Base-by-base conservation (phyloP, 352 stramenopile genomes). In the Pythium apleroticum region DNA sequence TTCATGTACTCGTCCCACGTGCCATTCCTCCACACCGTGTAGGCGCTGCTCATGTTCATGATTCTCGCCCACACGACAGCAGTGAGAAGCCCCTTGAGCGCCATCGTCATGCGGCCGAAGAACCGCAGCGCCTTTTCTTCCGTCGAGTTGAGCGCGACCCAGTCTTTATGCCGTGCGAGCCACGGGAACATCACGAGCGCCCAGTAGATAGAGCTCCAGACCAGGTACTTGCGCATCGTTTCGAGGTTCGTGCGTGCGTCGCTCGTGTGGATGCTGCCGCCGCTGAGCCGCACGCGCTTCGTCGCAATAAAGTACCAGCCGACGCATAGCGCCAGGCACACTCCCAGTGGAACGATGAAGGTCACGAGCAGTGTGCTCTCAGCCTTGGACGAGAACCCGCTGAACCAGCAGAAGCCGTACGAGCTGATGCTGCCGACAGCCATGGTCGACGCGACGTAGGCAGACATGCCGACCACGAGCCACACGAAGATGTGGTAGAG, bases 1-100 rank as follows among this genome's bases (percentile, higher is more conserved):
- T 93, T 91, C 35, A 96, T 82, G 63, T 93, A 93, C 57, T 90
- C 81, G 61, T 96, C 87, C 84, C 86, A 96, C 45, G 90, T 89
- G 7, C 80, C 84, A 49, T 88, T 76, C 25, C 80, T 77, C 87
- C 87, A 96, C 25, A 96, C 63, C 41, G 76, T 73, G 63, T 87
- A 92, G 19, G 86, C 88, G 45, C 77, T 81, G 4, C 75, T 59
- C 14, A 89, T 73, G 15, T 77, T 74, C 66, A 89, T 90, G 37
- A 87, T 76, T 28, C 81, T 77, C 3, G 76, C 76, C 83, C 86
- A 96, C 14, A 90, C 73, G 59, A 91, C 74, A 9, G 84, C 84
- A 10, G 74, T 81, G 35, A 88, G 69, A 3, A 77, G 78, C 5
- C 87, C 85, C 60, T 91, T 86, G 64, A 88, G 72, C 4, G 84